phyloP scores from a whole-genome alignment of 257 asterid genomes.

The Ilex asprella region DNA sequence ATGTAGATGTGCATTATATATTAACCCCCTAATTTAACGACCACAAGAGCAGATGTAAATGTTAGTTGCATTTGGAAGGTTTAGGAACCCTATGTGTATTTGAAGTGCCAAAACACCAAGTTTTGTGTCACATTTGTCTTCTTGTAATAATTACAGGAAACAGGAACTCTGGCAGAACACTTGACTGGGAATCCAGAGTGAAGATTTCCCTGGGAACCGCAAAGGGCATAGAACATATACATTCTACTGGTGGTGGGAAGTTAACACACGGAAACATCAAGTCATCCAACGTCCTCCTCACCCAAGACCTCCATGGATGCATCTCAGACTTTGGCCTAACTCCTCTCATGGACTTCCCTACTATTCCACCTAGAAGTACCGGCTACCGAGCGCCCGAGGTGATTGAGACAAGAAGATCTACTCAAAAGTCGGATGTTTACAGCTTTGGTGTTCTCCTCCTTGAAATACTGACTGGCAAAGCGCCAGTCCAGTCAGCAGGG shows the following conservation, averaged over 20 bases:
- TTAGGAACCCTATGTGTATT: too few species aligned
- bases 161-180: conserved; percentile 37
- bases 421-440: conserved; percentile 56
- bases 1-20: too few species aligned
- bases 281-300: conserved; percentile 56
- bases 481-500: conserved; percentile 42
- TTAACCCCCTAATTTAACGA: too few species aligned
- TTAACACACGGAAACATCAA: conserved; percentile 61
- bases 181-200: conserved; percentile 63
- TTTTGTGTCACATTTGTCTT: conserved; percentile 1
- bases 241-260: conserved; percentile 31
- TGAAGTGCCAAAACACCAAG: too few species aligned
- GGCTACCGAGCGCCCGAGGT: conserved; percentile 71
- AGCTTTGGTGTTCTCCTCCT: conserved; percentile 66
- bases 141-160: conserved; percentile 30
- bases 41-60: too few species aligned
- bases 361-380: conserved; percentile 27
- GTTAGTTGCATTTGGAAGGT: too few species aligned
- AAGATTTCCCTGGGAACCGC: conserved; percentile 58
- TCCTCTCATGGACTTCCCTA: conserved; percentile 37
- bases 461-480: conserved; percentile 64
- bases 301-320: conserved; percentile 28
- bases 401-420: conserved; percentile 33
- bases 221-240: conserved; percentile 60
- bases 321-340: conserved; percentile 54